Conservation (phyloP, 176 grass and related monocot species). For the Rhynchospora tenuis region DNA sequence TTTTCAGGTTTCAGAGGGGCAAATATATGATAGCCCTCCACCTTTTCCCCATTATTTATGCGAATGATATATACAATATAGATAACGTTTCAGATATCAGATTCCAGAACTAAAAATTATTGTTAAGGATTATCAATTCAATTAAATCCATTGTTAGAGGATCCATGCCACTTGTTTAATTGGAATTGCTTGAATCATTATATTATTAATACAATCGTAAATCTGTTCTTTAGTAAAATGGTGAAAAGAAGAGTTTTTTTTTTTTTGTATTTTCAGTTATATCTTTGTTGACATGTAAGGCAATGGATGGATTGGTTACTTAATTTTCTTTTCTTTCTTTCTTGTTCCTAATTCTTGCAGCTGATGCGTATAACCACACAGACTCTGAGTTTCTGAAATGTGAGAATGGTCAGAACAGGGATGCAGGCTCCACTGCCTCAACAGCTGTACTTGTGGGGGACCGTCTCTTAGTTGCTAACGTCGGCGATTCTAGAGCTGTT, state of each 20-base stretch:
- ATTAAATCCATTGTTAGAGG: too few species aligned
- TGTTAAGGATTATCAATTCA: too few species aligned
- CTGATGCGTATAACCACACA: conserved; percentile 75
- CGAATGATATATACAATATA: too few species aligned
- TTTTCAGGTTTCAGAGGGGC: background rate
- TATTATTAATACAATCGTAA: background rate
- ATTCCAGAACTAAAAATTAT: too few species aligned
- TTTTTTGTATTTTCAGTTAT: too few species aligned
- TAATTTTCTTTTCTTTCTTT: background rate
- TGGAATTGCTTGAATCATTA: background rate
- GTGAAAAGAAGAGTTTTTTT: background rate
- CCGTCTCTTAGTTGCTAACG: conserved; percentile 74
- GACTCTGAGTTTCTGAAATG: conserved; percentile 75
- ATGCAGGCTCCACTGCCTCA: conserved; percentile 83
- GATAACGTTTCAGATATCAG: too few species aligned
- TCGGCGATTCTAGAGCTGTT: conserved; percentile 83
- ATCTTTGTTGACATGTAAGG: too few species aligned
- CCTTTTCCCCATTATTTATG: too few species aligned
- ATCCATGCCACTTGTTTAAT: background rate
- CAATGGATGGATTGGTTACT: background rate
- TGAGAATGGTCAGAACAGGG: conserved; percentile 50
- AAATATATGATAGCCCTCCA: background rate
- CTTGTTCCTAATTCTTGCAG: conserved; percentile 20
- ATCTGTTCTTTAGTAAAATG: background rate
- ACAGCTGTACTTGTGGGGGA: conserved; percentile 77